Conservation (phyloP, 306 rosid species). For the Fagus crenata region DNA sequence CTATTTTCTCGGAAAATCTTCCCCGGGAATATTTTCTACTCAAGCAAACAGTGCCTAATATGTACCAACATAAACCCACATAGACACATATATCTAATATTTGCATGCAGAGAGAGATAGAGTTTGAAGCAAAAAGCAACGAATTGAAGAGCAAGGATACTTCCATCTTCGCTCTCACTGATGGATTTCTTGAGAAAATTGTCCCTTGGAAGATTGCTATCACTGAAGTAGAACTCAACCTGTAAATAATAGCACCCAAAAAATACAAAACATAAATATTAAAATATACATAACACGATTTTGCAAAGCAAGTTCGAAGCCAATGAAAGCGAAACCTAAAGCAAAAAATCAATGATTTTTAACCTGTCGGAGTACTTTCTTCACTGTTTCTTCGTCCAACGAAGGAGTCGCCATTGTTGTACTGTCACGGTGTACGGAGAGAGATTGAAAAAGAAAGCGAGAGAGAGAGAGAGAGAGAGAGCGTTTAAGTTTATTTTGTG, state of each 20-base stretch:
- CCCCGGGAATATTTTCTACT: neutral
- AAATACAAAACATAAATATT: neutral
- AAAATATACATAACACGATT: neutral
- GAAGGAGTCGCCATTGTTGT: conserved; percentile 57
- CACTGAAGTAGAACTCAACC: conserved; percentile 95
- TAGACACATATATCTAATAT: neutral
- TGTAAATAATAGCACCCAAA: conserved; percentile 15
- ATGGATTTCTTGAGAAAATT: conserved; percentile 57
- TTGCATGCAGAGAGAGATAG: neutral
- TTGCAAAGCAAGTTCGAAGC: neutral
- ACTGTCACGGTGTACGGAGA: neutral
- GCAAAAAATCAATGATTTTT: neutral
- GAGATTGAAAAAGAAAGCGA: neutral
- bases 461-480: neutral
- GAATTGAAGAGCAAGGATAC: conserved; percentile 59
- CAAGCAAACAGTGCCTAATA: neutral
- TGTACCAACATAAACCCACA: neutral
- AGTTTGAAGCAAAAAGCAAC: neutral
- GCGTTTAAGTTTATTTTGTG: neutral
- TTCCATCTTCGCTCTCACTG: conserved; percentile 65
- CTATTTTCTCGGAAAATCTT: neutral
- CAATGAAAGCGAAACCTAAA: neutral
- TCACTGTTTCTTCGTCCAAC: conserved; percentile 64
- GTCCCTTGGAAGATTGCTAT: conserved; percentile 86
- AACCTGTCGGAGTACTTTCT: conserved; percentile 87